Evolutionary conservation across 2,329 filamentous ascomycete genomes (phyloP), one percentile per base, ranked within the genome.

Genomic region (Pseudophaeomoniella oleicola): DNA sequence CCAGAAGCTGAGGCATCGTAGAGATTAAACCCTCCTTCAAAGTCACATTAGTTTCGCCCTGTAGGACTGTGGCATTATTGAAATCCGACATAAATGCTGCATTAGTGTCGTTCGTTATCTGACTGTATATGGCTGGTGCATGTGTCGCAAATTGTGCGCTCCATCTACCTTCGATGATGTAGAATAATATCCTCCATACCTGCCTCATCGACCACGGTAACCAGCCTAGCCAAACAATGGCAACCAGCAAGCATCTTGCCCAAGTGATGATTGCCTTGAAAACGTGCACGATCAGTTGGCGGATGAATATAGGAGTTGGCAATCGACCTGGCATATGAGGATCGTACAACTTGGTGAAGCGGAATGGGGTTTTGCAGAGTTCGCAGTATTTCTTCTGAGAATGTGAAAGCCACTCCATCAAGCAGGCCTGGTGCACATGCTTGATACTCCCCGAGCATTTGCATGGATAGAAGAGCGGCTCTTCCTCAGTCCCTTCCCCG

Each of bases 371-470:
- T 65, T 98, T 98, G 75, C 90, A 98, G 22, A 98, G 77, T 64
- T 98, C 90, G 68, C 92, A 98, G 66, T 98, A 83, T 59, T 96
- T 96, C 72, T 98, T 98, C 57, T 98, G 87, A 2, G 90, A 96
- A 59, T 98, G 92, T 35, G 86, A 88, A 15, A 98, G 69, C 90
- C 90, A 98, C 60, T 96, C 87, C 81, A 98, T 94, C 59, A 98
- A 64, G 57, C 90, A 98, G 56, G 92, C 83, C 60, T 98, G 90
- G 57, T 98, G 90, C 42, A 98, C 90, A 52, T 81, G 94, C 64
- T 94, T 94, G 64, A 98, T 98, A 62, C 88, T 96, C 39, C 90
- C 90, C 54, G 85, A 94, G 65, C 90, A 98, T 67, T 94, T 94
- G 77, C 90, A 98, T 4, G 90, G 90, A 54, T 92, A 90, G 65